Conservation (phyloP, 2,329 filamentous ascomycete species). For the Curvularia verruculosa region DNA sequence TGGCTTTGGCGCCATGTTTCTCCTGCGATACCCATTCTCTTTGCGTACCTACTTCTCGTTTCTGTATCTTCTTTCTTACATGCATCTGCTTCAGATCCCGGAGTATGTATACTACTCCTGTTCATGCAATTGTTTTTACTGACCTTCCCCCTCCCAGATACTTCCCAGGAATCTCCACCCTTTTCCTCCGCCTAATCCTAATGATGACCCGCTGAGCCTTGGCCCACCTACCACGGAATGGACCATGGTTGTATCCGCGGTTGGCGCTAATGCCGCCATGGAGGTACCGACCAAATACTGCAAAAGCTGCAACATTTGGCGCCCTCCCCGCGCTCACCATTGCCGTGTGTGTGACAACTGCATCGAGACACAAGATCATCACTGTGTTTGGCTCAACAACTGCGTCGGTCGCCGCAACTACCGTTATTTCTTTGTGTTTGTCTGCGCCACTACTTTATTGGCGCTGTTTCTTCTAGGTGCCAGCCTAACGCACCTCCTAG, state of each 20-base stretch:
- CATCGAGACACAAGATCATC: conserved; percentile 95
- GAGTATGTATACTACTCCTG: conserved; percentile 65
- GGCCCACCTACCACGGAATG: conserved; percentile 91
- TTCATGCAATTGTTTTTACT: conserved; percentile 14
- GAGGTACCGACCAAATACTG: conserved; percentile 98
- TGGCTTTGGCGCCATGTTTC: conserved; percentile 88
- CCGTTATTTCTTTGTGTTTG: conserved; percentile 94
- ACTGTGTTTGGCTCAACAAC: conserved; percentile 99
- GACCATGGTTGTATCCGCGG: conserved; percentile 85
- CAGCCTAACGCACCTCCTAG: conserved; percentile 78
- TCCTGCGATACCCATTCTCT: conserved; percentile 85
- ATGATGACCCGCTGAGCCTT: conserved; percentile 80
- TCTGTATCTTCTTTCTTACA: conserved; percentile 94
- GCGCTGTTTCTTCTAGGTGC: conserved; percentile 76
- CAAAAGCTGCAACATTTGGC: conserved; percentile 97
- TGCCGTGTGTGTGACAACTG: conserved; percentile 97
- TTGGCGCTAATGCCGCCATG: conserved; percentile 80
- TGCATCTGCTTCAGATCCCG: conserved; percentile 89
- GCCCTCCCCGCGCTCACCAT: conserved; percentile 92
- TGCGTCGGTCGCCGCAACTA: conserved; percentile 97
- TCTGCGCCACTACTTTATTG: conserved; percentile 78
- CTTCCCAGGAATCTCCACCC: conserved; percentile 89
- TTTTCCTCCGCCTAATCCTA: conserved; percentile 75
- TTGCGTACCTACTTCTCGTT: conserved; percentile 89
- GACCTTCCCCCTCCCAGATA: conserved; percentile 63